Conservation (phyloP, 805 yeast species). For the Myxozyma mucilagina region DNA sequence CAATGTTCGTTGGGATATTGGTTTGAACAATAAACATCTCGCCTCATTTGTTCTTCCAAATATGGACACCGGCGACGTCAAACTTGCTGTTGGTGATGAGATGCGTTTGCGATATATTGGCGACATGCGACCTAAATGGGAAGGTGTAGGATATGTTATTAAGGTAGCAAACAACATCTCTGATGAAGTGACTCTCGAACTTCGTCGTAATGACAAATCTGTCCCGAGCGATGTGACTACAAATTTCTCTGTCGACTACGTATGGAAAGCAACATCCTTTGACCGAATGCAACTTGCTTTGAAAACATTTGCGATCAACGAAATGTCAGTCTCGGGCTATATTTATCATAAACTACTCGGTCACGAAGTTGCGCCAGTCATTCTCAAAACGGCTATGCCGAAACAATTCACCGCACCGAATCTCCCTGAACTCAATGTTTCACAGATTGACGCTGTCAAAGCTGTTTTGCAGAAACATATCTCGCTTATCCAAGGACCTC, state of each 20-base stretch:
- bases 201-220: slow-evolving; percentile 45
- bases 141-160: slow-evolving; percentile 67
- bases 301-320: slow-evolving; percentile 65
- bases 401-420: slow-evolving; percentile 60
- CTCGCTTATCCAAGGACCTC: slow-evolving; percentile 90
- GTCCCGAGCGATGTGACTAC: slow-evolving; percentile 58
- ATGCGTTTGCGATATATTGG: slow-evolving; percentile 68
- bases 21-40: slow-evolving; percentile 61
- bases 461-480: slow-evolving; percentile 69
- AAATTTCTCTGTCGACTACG: slow-evolving; percentile 80
- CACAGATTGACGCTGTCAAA: slow-evolving; percentile 77
- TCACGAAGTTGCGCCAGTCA: slow-evolving; percentile 62
- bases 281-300: slow-evolving; percentile 82
- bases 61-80: slow-evolving; percentile 60
- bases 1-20: slow-evolving; percentile 70
- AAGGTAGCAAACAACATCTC: slow-evolving; percentile 65
- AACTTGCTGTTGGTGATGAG: slow-evolving; percentile 83
- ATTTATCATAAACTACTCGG: slow-evolving; percentile 80
- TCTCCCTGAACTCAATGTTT: slow-evolving; percentile 68
- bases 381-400: slow-evolving; percentile 57
- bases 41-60: slow-evolving; percentile 71
- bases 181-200: slow-evolving; percentile 72
- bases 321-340: slow-evolving; percentile 68
- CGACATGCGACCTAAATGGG: slow-evolving; percentile 63
- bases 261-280: slow-evolving; percentile 85